Evolutionary conservation across 2,329 filamentous ascomycete genomes (phyloP).

Genomic region (Podosphaera fusca): DNA sequence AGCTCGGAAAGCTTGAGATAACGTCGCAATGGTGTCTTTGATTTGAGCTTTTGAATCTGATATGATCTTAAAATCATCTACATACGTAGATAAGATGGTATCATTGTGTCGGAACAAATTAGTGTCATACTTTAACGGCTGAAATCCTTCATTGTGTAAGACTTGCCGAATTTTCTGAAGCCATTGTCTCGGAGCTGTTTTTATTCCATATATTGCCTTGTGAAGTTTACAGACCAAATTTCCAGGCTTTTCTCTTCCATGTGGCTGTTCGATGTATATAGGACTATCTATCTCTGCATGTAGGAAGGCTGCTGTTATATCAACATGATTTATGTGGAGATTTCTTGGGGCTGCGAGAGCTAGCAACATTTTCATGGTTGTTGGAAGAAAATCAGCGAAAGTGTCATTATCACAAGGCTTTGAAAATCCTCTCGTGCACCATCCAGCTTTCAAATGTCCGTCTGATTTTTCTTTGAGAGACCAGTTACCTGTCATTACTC

Average conservation of each 20-base stretch:
- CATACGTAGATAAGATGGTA: not conserved
- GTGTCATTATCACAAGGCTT: not conserved
- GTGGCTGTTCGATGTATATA: not conserved
- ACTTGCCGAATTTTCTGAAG: not conserved
- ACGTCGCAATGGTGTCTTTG: not conserved
- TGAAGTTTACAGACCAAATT: not conserved
- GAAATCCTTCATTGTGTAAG: not conserved
- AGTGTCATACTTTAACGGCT: not conserved
- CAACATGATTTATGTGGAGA: not conserved
- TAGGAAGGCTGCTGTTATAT: not conserved
- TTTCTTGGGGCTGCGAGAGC: no score
- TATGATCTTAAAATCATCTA: not conserved
- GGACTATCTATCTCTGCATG: not conserved
- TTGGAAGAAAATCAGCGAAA: not conserved
- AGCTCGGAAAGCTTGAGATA: not conserved
- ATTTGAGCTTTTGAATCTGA: not conserved
- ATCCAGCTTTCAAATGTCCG: not conserved
- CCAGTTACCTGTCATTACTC: not conserved
- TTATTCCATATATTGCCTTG: not conserved
- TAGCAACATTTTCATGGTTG: not conserved
- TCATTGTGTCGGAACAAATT: not conserved
- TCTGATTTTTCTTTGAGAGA: not conserved
- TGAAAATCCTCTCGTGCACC: not conserved
- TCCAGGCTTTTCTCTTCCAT: not conserved
- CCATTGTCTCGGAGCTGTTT: not conserved